These are phyloP conservation scores for Conticribra weissflogii DNA, from an alignment of 108 stramenopile species.

Conservation along the genomic window DNA sequence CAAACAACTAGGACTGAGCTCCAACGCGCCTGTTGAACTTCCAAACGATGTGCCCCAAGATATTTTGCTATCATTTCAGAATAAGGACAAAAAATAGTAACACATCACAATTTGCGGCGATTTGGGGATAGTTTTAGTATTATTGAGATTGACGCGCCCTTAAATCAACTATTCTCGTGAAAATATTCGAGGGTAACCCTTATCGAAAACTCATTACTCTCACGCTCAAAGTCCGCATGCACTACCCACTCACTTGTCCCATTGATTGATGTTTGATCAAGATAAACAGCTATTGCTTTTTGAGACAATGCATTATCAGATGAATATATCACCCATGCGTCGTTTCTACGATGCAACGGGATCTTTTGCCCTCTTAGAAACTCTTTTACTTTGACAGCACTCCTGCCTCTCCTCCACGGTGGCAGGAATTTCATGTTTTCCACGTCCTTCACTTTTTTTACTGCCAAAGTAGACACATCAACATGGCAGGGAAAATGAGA, in stretches of 20 bases:
- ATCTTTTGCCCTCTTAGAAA: slow-evolving; percentile 93
- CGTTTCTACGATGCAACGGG: slow-evolving; percentile 73
- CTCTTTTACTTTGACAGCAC: slow-evolving; percentile 76
- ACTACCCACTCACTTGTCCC: slow-evolving; percentile 26
- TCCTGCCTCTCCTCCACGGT: slow-evolving; percentile 74
- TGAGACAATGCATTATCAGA: slow-evolving; percentile 8
- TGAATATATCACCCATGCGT: slow-evolving; percentile 49
- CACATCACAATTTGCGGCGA: too few relatives aligned
- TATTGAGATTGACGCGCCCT: background rate
- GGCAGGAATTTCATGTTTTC: slow-evolving; percentile 60
- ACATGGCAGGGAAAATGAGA: slow-evolving; percentile 4
- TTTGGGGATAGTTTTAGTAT: too few relatives aligned
- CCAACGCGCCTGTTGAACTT: slow-evolving; percentile 17
- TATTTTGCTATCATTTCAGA: slow-evolving; percentile 21
- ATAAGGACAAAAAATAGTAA: background rate
- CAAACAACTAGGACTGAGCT: slow-evolving; percentile 32
- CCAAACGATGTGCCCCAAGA: slow-evolving; percentile 45
- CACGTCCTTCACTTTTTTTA: slow-evolving; percentile 32
- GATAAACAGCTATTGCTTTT: slow-evolving; percentile 32
- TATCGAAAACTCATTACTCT: slow-evolving; percentile 7
- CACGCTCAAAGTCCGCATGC: slow-evolving; percentile 26
- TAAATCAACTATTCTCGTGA: background rate
- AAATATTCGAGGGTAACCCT: slow-evolving; percentile 16
- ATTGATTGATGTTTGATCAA: slow-evolving; percentile 4
- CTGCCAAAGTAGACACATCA: slow-evolving; percentile 7